Evolutionary conservation across 306 rosid genomes (phyloP), one percentile per base, ranked within the genome.

Genomic region (Cucurbita ficifolia): DNA sequence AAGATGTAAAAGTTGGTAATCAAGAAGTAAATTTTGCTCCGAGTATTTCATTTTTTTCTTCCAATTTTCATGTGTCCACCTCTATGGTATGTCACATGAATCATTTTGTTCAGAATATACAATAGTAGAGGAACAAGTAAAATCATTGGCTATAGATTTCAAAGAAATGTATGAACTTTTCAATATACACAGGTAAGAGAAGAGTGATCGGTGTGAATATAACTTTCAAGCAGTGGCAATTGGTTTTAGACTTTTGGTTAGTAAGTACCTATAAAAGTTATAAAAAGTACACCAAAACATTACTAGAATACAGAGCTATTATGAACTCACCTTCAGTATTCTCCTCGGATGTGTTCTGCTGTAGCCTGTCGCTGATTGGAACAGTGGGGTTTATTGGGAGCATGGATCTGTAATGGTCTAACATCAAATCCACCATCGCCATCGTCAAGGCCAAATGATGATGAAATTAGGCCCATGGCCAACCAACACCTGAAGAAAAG

Each of bases 371-470:
- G 12, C 17, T 18, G 71, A n/a, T 42, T 64, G 52, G 48, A n/a
- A 64, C n/a, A 40, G n/a, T 42, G 12, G 35, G 35, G n/a, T 1
- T 4, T 36, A 11, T 6, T 8, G 38, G n/a, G 11, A 16, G 6
- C 29, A 33, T 42, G 48, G 69, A 61, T 61, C 49, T 63, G 70
- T 39, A 63, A 17, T 39, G 19, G 55, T 35, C 40, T 7, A 22
- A 43, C 18, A 24, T 24, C 56, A 43, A 14, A 68, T 68, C 56
- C 56, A 67, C 14, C 73, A 12, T 22, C 56, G 46, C 56, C 56
- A 43, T 68, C 39, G 56, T 68, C 73, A 68, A 68, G 73, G 73
- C 73, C 40, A 22, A 46, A 68, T 68, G 40, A 21, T 13, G 33
- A 61, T 36, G 33, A 63, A 63, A 68, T 43, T 43, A 22, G 21